Conservation (phyloP, 768 basidiomycete genomes). For the Gyrodon lividus region DNA sequence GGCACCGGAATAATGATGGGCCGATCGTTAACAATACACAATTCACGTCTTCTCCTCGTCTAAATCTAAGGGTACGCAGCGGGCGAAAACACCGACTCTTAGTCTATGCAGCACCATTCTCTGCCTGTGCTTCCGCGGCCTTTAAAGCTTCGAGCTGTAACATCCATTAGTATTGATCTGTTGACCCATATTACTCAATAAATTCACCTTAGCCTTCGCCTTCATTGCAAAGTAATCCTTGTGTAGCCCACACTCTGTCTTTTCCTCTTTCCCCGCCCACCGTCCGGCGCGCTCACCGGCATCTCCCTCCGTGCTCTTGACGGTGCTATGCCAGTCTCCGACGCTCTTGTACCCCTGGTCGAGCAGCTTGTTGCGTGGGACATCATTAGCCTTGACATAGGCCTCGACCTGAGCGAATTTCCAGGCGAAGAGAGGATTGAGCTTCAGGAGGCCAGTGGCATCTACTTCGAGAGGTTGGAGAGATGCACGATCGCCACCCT, state of each 20-base stretch:
- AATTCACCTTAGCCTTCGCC: constrained; percentile 42
- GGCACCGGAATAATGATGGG: neutral
- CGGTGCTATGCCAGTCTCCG: constrained; percentile 97
- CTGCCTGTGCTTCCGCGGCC: neutral
- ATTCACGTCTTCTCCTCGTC: neutral
- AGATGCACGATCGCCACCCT: constrained; percentile 84
- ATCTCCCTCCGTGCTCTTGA: constrained; percentile 64
- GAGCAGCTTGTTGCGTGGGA: constrained; percentile 86
- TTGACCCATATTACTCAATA: neutral
- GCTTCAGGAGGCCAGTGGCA: constrained; percentile 83
- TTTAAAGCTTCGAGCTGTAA: constrained; percentile 3
- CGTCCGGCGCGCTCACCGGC: constrained; percentile 81
- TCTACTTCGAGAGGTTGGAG: constrained; percentile 90
- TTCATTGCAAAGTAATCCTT: constrained; percentile 85
- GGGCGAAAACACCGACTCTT: neutral
- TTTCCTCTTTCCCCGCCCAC: constrained; percentile 81
- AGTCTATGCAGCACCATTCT: neutral
- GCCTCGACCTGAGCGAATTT: constrained; percentile 78
- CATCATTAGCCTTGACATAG: constrained; percentile 77
- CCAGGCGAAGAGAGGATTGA: constrained; percentile 94
- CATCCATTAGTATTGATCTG: neutral
- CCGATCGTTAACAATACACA: neutral
- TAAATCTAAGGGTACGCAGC: neutral
- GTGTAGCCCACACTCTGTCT: constrained; percentile 96
- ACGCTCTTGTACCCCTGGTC: constrained; percentile 92